These are phyloP conservation scores for Calocybe gambosa DNA, from an alignment of 1,284 basidiomycete genomes.

Conservation along the genomic window DNA sequence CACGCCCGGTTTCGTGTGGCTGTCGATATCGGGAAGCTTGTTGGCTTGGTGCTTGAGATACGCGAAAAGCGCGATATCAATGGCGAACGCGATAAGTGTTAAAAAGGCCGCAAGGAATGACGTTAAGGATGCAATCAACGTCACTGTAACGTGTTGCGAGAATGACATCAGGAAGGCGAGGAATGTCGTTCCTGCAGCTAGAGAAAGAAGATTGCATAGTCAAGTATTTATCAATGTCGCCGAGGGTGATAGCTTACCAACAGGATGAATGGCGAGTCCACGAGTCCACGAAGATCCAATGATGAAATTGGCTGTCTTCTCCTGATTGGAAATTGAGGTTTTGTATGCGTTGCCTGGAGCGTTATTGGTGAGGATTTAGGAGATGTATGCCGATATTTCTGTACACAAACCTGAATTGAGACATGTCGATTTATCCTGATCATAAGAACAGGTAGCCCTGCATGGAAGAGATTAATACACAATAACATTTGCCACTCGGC, in stretches of 20 bases:
- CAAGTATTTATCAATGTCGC: background rate
- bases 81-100: constrained; percentile 63
- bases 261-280: constrained; percentile 66
- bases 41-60: constrained; percentile 51
- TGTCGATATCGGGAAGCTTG: constrained; percentile 37
- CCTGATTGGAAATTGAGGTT: constrained; percentile 33
- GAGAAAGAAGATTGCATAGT: background rate
- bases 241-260: constrained; percentile 40
- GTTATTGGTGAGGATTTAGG: constrained; percentile 5
- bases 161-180: constrained; percentile 59
- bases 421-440: constrained; percentile 44
- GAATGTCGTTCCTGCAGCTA: constrained; percentile 59
- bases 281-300: constrained; percentile 62
- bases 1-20: constrained; percentile 47
- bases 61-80: constrained; percentile 69
- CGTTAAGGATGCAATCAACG: constrained; percentile 51
- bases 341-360: constrained; percentile 50
- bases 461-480: constrained; percentile 1
- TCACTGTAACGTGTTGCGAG: constrained; percentile 53
- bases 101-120: constrained; percentile 63
- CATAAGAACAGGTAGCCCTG: constrained; percentile 54
- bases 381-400: background rate
- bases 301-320: constrained; percentile 29
- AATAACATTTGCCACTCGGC: background rate
- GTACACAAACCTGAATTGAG: constrained; percentile 27